Evolutionary conservation across 805 yeast genomes (phyloP).

Genomic region (Nakazawaea wyomingensis): DNA sequence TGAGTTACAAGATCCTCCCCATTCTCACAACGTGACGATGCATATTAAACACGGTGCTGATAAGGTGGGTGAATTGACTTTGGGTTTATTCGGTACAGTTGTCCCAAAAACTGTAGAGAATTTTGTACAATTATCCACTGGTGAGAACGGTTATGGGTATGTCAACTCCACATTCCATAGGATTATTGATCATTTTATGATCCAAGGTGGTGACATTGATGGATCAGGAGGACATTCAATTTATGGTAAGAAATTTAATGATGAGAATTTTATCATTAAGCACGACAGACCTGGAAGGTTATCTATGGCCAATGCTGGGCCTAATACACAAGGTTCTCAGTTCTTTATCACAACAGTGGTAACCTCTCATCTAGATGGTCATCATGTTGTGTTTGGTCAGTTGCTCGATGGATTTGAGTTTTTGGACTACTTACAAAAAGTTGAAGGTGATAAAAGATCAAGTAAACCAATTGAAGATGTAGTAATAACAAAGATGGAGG

Average conservation of each 20-base stretch:
- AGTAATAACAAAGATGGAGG: constrained; percentile 24
- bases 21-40: constrained; percentile 42
- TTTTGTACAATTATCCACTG: constrained; percentile 45
- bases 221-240: constrained; percentile 80
- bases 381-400: constrained; percentile 77
- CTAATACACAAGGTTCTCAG: constrained; percentile 59
- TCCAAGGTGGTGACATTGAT: constrained; percentile 85
- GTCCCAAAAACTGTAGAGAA: constrained; percentile 62
- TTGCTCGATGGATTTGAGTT: constrained; percentile 63
- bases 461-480: constrained; percentile 42
- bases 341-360: constrained; percentile 63
- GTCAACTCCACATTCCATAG: constrained; percentile 65
- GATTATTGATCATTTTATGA: constrained; percentile 66
- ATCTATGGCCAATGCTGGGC: constrained; percentile 49
- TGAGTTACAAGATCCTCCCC: constrained; percentile 36
- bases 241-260: constrained; percentile 67
- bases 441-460: constrained; percentile 35
- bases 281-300: constrained; percentile 44
- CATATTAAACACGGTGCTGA: constrained; percentile 29
- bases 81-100: constrained; percentile 62
- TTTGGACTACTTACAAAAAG: constrained; percentile 54
- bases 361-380: constrained; percentile 47
- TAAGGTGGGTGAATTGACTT: constrained; percentile 36
- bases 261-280: constrained; percentile 57
- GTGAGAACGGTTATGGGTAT: constrained; percentile 37